Evolutionary conservation across 2,329 filamentous ascomycete genomes (phyloP).

Genomic region (Tolypocladium amazonense): DNA sequence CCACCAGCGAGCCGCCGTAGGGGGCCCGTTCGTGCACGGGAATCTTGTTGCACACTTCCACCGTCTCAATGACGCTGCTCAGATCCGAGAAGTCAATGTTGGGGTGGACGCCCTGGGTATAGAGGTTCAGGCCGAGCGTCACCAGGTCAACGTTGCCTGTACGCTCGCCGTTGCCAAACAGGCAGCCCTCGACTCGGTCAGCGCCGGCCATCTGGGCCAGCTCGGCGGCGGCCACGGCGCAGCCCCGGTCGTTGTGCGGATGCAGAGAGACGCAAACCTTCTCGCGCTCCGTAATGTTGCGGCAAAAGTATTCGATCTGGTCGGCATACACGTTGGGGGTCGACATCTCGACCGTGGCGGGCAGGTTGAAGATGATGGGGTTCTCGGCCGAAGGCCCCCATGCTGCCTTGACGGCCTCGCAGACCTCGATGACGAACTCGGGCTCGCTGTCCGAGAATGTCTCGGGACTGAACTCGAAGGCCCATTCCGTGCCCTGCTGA

Average conservation of each 20-base stretch:
- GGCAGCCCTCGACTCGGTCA: conserved; percentile 84
- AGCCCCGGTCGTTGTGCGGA: conserved; percentile 90
- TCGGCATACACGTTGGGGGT: conserved; percentile 96
- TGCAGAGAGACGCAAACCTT: conserved; percentile 85
- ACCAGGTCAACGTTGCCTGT: conserved; percentile 95
- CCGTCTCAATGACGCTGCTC: conserved; percentile 72
- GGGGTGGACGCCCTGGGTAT: conserved; percentile 82
- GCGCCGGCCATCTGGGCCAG: conserved; percentile 94
- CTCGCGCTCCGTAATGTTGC: conserved; percentile 71
- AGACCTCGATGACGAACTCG: conserved; percentile 74
- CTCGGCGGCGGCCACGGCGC: conserved; percentile 80
- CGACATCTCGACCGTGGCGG: conserved; percentile 88
- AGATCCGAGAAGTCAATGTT: conserved; percentile 89
- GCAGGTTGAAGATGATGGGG: conserved; percentile 93
- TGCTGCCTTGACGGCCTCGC: conserved; percentile 85
- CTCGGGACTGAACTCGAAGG: conserved; percentile 77
- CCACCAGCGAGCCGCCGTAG: conserved; percentile 85
- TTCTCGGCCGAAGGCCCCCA: conserved; percentile 75
- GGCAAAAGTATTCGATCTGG: conserved; percentile 92
- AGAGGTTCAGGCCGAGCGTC: conserved; percentile 84
- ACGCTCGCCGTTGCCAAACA: conserved; percentile 86
- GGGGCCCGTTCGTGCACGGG: conserved; percentile 82
- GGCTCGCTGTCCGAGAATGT: conserved; percentile 84
- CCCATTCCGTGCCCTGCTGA: conserved; percentile 53
- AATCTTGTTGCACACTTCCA: conserved; percentile 91